A percentile compares a stretch with the other conserved stretches of the same genome.
These are phyloP conservation scores for Madurella mycetomatis DNA, from an alignment of 2,329 filamentous ascomycete species.

Conservation along the genomic window DNA sequence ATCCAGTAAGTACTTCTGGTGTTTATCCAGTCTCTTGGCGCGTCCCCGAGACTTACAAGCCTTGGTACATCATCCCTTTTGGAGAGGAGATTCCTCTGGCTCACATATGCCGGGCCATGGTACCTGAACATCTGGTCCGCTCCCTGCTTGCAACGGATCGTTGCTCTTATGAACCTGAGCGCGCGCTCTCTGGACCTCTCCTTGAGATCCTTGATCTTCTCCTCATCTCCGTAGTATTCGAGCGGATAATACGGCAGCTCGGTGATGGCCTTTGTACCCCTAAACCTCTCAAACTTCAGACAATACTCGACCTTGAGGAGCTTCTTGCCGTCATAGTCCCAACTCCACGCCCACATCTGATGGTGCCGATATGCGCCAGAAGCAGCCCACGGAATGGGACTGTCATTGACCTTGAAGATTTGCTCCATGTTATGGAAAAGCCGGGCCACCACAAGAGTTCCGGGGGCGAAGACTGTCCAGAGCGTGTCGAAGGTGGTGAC, in stretches of 20 bases:
- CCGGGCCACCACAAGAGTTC: conserved; percentile 14
- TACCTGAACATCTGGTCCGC: not conserved
- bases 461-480: conserved; percentile 18
- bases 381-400: conserved; percentile 3
- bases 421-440: conserved; percentile 13
- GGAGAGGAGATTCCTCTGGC: not conserved
- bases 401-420: conserved; percentile 15
- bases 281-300: conserved; percentile 13
- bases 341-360: conserved; percentile 12
- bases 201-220: not conserved
- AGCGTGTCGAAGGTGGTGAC: conserved; percentile 17
- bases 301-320: conserved; percentile 15
- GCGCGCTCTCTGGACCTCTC: conserved; percentile 3
- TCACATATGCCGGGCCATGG: not conserved
- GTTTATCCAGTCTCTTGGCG: not conserved
- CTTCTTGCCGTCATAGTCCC: conserved; percentile 17
- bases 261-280: conserved; percentile 17
- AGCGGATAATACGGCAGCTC: conserved; percentile 16
- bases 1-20: not conserved
- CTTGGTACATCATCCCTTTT: not conserved
- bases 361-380: not conserved
- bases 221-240: conserved; percentile 1
- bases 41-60: not conserved
- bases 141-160: conserved; percentile 1
- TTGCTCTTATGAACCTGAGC: conserved; percentile 7